Evolutionary conservation across 257 asterid genomes (phyloP).

Genomic region (Voacanga thouarsii): DNA sequence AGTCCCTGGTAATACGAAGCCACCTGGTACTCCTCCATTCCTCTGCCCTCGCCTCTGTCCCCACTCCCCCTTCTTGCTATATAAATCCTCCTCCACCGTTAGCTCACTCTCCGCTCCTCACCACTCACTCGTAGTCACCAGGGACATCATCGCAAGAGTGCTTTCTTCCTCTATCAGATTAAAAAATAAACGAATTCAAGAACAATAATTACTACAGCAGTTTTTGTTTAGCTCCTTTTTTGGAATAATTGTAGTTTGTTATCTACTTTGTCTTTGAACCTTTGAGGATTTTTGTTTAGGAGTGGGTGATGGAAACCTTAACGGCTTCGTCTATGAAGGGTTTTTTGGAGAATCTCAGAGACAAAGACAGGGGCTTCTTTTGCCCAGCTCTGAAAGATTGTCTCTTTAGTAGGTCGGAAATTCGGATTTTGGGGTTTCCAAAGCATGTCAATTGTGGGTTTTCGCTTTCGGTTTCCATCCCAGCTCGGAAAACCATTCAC

Average conservation of each 20-base stretch:
- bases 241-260: neutral
- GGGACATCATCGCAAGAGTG: neutral
- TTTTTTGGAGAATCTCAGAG: conserved; percentile 24
- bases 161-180: neutral
- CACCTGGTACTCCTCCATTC: conserved; percentile 19
- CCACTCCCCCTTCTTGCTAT: neutral
- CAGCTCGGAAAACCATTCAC: conserved; percentile 18
- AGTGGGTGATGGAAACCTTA: conserved; percentile 48
- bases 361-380: conserved; percentile 15
- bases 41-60: conserved; percentile 20
- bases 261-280: neutral
- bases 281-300: neutral
- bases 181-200: neutral
- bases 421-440: conserved; percentile 25
- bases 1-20: conserved; percentile 4
- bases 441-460: conserved; percentile 27
- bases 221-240: neutral
- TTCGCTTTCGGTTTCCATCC: conserved; percentile 18
- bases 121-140: conserved; percentile 32
- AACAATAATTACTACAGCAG: neutral
- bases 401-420: conserved; percentile 24
- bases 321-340: conserved; percentile 36
- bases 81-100: neutral
- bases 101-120: neutral
- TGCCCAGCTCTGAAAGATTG: conserved; percentile 13